These are phyloP conservation scores for Dryadomyces quercivorus DNA, from an alignment of 2,329 filamentous ascomycete genomes.

Conservation along the genomic window DNA sequence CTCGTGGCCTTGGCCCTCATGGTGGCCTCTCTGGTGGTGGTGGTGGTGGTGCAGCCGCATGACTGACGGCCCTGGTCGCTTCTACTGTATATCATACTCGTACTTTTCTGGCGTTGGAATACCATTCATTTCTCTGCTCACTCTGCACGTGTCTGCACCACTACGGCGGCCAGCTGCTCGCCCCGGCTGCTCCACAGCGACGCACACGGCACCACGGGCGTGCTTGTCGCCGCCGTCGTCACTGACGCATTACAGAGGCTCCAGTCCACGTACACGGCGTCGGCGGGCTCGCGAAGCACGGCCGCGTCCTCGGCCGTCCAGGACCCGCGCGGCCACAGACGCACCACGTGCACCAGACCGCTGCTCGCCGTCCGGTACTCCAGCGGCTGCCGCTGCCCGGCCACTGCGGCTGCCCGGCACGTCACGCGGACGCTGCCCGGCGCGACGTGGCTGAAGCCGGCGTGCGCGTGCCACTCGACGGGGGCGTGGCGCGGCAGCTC, in stretches of 20 bases:
- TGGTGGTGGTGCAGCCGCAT: conserved; percentile 38
- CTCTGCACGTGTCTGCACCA: conserved; percentile 10
- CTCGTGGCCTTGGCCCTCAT: conserved; percentile 52
- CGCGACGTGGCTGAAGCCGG: conserved; percentile 37
- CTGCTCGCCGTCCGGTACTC: neutral
- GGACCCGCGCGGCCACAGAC: conserved; percentile 1
- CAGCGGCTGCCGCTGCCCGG: neutral
- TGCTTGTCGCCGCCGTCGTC: neutral
- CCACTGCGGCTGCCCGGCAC: neutral
- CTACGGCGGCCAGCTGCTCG: conserved; percentile 21
- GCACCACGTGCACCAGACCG: neutral
- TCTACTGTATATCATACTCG: neutral
- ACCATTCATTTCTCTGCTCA: neutral
- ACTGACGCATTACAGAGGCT: neutral
- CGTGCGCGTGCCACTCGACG: conserved; percentile 73
- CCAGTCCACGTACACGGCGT: conserved; percentile 9
- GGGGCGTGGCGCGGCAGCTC: conserved; percentile 60
- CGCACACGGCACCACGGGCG: conserved; percentile 25
- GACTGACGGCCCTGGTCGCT: too few species aligned
- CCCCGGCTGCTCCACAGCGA: conserved; percentile 29
- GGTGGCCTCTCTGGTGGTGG: conserved; percentile 45
- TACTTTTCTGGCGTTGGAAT: neutral
- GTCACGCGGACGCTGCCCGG: conserved; percentile 1
- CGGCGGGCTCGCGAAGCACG: neutral
- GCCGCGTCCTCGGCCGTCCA: neutral